Evolutionary conservation across 805 yeast species (phyloP).

Genomic region (Metschnikowia henanensis): DNA sequence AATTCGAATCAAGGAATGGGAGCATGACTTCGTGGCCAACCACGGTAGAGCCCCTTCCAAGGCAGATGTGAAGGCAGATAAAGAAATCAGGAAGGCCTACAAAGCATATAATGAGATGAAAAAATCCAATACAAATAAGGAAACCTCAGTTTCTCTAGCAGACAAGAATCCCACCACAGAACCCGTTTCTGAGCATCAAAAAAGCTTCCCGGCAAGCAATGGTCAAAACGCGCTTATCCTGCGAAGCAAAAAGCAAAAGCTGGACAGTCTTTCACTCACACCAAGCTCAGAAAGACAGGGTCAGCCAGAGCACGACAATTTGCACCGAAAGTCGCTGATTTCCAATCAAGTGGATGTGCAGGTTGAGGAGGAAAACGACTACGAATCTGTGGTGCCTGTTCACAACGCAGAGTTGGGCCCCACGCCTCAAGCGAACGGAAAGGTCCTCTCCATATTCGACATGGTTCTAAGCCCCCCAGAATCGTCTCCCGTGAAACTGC

Average conservation of each 20-base stretch:
- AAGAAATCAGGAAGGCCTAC: slow-evolving; percentile 31
- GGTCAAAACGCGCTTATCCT: too few species aligned
- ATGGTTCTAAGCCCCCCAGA: slow-evolving; percentile 45
- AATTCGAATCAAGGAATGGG: slow-evolving; percentile 40
- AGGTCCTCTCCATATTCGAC: slow-evolving; percentile 73
- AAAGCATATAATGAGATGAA: slow-evolving; percentile 27
- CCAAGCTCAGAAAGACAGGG: too few species aligned
- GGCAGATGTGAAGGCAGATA: slow-evolving; percentile 33
- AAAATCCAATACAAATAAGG: slow-evolving; percentile 1
- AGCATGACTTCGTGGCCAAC: slow-evolving; percentile 28
- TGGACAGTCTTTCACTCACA: too few species aligned
- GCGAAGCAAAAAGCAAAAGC: too few species aligned
- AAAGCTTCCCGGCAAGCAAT: too few species aligned
- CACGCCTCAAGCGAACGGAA: slow-evolving; percentile 83
- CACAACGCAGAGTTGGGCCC: slow-evolving; percentile 63
- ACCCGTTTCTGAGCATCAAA: neutral
- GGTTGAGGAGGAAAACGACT: slow-evolving; percentile 17
- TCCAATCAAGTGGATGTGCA: slow-evolving; percentile 5
- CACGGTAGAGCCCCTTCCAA: slow-evolving; percentile 34
- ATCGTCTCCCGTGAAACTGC: slow-evolving; percentile 36
- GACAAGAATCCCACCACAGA: neutral
- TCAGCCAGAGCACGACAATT: slow-evolving; percentile 7
- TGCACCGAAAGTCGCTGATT: neutral
- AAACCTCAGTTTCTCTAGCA: neutral
- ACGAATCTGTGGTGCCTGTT: slow-evolving; percentile 8